A percentile compares a stretch with the other conserved stretches of the same genome.
phyloP scores from a whole-genome alignment of 73 alveolate species.

The Stentor roeselii region DNA sequence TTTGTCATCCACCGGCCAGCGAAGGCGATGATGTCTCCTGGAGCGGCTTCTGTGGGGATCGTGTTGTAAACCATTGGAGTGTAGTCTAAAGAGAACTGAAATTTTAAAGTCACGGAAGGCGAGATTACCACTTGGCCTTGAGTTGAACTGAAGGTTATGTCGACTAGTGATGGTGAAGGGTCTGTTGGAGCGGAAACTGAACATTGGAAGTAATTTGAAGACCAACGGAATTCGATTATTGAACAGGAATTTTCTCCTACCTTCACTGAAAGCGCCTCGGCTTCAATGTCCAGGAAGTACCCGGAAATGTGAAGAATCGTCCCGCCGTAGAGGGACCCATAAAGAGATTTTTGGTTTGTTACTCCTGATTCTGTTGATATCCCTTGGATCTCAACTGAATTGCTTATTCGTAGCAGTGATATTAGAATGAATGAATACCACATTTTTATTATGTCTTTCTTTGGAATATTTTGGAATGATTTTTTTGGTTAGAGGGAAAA shows the following conservation, averaged over 20 bases:
- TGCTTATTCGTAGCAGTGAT: neutral
- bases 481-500: no score
- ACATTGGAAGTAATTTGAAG: neutral
- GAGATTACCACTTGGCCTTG: neutral
- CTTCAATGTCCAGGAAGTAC: neutral
- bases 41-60: slow-evolving; percentile 15
- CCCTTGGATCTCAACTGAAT: neutral
- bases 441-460: neutral
- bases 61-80: neutral
- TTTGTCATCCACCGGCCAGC: slow-evolving; percentile 13
- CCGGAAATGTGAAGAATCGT: neutral
- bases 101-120: neutral
- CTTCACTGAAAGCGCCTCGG: neutral
- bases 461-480: no score
- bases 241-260: neutral
- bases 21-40: neutral
- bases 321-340: slow-evolving; percentile 5
- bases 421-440: neutral
- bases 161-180: neutral
- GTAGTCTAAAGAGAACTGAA: neutral
- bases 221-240: neutral
- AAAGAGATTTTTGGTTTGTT: neutral
- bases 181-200: neutral
- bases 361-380: neutral
- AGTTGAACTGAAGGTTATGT: neutral